A percentile compares a stretch with the other conserved stretches of the same genome.
Evolutionary conservation across 2,329 filamentous ascomycete genomes (phyloP).

Genomic region (Penicillium sp.): DNA sequence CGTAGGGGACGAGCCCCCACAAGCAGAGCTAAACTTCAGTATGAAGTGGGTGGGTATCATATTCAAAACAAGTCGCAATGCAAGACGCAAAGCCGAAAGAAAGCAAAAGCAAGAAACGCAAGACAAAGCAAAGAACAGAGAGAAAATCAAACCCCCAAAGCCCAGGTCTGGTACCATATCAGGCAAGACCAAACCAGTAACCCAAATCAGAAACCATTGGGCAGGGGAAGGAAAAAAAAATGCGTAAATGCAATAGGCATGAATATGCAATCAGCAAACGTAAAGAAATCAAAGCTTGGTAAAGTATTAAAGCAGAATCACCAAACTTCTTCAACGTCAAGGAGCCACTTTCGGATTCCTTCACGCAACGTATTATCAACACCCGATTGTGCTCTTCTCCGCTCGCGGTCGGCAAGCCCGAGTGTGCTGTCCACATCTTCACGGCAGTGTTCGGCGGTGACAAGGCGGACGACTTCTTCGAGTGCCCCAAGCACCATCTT

Average conservation of each 20-base stretch:
- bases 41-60: constrained; percentile 25
- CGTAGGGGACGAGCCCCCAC: background rate
- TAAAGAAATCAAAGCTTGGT: background rate
- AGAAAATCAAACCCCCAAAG: background rate
- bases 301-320: constrained; percentile 17
- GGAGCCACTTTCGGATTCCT: constrained; percentile 56
- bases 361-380: constrained; percentile 54
- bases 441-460: constrained; percentile 49
- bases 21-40: constrained; percentile 4
- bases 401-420: constrained; percentile 32
- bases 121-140: background rate
- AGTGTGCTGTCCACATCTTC: constrained; percentile 37
- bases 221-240: constrained; percentile 3
- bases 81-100: constrained; percentile 11
- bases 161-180: background rate
- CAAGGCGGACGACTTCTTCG: constrained; percentile 55
- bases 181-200: background rate
- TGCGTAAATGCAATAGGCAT: background rate
- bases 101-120: background rate
- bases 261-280: constrained; percentile 4
- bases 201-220: background rate
- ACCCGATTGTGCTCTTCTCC: constrained; percentile 31
- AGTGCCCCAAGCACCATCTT: constrained; percentile 55
- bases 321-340: constrained; percentile 48
- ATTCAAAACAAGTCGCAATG: constrained; percentile 13